Percentiles rank a stretch among this genome's conserved stretches.
Evolutionary conservation across 257 asterid species (phyloP).

Genomic region (Fraxinus americana): DNA sequence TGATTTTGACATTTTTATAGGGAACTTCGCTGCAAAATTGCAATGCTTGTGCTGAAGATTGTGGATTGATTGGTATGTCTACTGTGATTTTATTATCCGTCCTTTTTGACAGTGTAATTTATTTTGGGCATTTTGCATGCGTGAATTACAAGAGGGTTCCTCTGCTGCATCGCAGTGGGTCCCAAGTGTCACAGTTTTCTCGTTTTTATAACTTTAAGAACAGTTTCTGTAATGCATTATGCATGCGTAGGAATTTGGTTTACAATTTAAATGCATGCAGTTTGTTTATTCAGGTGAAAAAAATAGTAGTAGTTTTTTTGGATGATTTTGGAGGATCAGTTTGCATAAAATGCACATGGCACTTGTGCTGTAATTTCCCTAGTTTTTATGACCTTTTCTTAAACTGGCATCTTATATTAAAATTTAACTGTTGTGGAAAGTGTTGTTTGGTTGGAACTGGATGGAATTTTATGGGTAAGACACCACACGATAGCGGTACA

Average conservation of each 20-base stretch:
- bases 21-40: constrained; percentile 20
- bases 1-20: constrained; percentile 18
- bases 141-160: constrained; percentile 39
- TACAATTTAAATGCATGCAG: neutral
- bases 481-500: neutral
- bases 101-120: constrained; percentile 2
- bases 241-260: too few species aligned
- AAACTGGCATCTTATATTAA: neutral
- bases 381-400: neutral
- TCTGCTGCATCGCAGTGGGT: constrained; percentile 44
- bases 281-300: neutral
- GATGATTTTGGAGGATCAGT: neutral
- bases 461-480: neutral
- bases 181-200: constrained; percentile 28
- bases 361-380: neutral
- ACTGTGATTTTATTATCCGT: constrained; percentile 14
- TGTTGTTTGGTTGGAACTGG: neutral
- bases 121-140: constrained; percentile 24
- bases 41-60: constrained; percentile 2
- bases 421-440: neutral
- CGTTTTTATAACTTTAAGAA: constrained; percentile 15
- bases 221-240: neutral
- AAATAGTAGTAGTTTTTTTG: neutral
- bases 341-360: neutral
- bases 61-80: constrained; percentile 23